Evolutionary conservation across 371 early-diverging fungal genomes (phyloP), one percentile per base, ranked within the genome.

Genomic region (Entomophthora muscae): DNA sequence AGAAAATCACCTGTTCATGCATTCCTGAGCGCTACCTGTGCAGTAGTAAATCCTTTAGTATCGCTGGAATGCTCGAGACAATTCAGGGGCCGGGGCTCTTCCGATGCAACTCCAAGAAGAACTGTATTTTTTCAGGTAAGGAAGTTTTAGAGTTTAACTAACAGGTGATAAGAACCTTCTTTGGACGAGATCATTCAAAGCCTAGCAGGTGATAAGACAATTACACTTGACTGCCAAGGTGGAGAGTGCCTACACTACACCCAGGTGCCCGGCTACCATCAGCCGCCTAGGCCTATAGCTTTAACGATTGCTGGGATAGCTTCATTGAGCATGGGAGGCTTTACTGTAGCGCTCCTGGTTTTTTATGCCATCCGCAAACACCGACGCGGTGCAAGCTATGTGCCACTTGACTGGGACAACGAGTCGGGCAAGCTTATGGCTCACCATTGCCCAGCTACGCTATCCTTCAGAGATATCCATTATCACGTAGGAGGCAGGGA

Each of bases 221-320:
- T 90, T 64, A 80, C 78, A 27, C 70, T 90, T 63, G 64, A 67
- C n/a, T 90, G 90, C 67, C 68, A 70, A 23, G 79, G 81, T 22
- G 88, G 89, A 52, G 92, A 93, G 70, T 95, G 93, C 68, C 64
- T 92, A 32, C 91, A 92, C 70, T 86, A 87, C 64, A 83, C 85
- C 3, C 85, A 89, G 74, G 81, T 92, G 0, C 95, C 95, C 5
- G 90, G 88, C 17, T 89, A 82, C 66, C 28, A 72, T 63, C 74
- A 78, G 23, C 79, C 80, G 1, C 74, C 73, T n/a, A 68, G 77
- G 23, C 82, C 81, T 7, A 80, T 78, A 26, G 79, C 81, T 63
- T 80, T 79, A 67, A 58, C 76, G 21, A 75, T 78, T 65, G 81
- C 88, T 63, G 69, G 80, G 24, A 66, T 78, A 54, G 83, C 85